phyloP scores from a whole-genome alignment of 345 rosid genomes.

The Citropsis articulata region DNA sequence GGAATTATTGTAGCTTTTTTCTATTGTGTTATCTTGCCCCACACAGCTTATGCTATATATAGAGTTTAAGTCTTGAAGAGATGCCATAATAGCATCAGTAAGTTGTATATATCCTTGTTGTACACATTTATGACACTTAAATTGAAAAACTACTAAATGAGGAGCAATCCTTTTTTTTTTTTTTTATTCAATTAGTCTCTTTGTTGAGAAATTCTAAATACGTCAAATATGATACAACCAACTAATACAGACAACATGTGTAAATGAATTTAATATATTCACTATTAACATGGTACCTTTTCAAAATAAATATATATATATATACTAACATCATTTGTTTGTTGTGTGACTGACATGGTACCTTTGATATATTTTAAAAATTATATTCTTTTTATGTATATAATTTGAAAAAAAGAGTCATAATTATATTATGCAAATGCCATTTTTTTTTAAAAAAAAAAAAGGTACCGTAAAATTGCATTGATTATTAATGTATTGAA shows the following conservation, averaged over 20 bases:
- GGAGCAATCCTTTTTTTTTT: background rate
- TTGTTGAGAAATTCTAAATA: background rate
- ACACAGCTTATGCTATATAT: background rate
- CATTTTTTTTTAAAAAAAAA: too few species aligned
- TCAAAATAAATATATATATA: too few species aligned
- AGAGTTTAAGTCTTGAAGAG: background rate
- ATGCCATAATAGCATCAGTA: background rate
- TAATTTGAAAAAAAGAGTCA: too few species aligned
- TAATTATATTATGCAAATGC: too few species aligned
- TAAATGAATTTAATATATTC: too few species aligned
- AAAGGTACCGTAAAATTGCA: too few species aligned
- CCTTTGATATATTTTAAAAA: too few species aligned
- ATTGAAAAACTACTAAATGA: background rate
- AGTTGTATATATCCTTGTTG: background rate
- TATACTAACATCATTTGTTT: too few species aligned
- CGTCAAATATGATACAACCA: fast-evolving
- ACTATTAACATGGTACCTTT: fast-evolving
- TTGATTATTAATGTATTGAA: too few species aligned
- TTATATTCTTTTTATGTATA: too few species aligned
- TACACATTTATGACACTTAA: background rate
- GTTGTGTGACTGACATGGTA: too few species aligned
- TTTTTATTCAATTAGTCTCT: background rate
- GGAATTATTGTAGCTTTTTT: background rate
- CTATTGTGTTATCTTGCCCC: background rate
- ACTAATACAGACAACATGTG: too few species aligned